Evolutionary conservation across 2,329 filamentous ascomycete species (phyloP).

Genomic region (Diplodia seriata): DNA sequence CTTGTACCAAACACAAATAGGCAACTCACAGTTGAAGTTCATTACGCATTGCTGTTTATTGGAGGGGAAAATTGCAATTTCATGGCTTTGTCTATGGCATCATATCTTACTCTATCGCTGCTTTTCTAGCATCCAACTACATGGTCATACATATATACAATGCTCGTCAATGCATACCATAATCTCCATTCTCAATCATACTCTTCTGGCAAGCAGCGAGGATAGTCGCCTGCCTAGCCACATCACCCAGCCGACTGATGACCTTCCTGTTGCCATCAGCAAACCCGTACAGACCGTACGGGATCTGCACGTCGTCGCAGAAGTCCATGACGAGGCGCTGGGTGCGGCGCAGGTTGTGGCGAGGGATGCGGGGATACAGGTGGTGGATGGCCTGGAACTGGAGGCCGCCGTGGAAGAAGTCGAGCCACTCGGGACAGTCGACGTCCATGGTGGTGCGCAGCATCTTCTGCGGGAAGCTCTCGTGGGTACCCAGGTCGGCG

Average conservation of each 20-base stretch:
- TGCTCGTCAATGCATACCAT: slow-evolving; percentile 15
- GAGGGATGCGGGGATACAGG: slow-evolving; percentile 70
- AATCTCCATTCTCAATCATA: slow-evolving; percentile 44
- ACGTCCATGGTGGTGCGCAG: slow-evolving; percentile 77
- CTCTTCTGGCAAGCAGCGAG: slow-evolving; percentile 62
- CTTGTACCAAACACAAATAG: too few species aligned
- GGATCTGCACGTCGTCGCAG: slow-evolving; percentile 68
- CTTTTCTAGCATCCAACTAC: background rate
- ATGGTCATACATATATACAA: background rate
- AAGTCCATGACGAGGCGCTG: slow-evolving; percentile 69
- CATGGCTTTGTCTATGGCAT: background rate
- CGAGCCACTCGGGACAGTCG: slow-evolving; percentile 73
- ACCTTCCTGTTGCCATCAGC: slow-evolving; percentile 68
- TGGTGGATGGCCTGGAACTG: slow-evolving; percentile 78
- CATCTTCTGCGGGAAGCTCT: slow-evolving; percentile 74
- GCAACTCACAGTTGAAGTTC: too few species aligned
- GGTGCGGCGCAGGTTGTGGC: slow-evolving; percentile 69
- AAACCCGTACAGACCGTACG: slow-evolving; percentile 68
- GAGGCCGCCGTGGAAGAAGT: slow-evolving; percentile 74
- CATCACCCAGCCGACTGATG: slow-evolving; percentile 61
- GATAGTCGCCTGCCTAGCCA: slow-evolving; percentile 67
- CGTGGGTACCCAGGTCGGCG: slow-evolving; percentile 66
- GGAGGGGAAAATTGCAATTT: background rate
- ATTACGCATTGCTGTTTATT: too few species aligned
- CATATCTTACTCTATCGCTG: slow-evolving; percentile 1